Percentiles rank a stretch among this genome's conserved stretches.
Evolutionary conservation across 805 yeast species (phyloP).

Genomic region (Metschnikowia proteae): DNA sequence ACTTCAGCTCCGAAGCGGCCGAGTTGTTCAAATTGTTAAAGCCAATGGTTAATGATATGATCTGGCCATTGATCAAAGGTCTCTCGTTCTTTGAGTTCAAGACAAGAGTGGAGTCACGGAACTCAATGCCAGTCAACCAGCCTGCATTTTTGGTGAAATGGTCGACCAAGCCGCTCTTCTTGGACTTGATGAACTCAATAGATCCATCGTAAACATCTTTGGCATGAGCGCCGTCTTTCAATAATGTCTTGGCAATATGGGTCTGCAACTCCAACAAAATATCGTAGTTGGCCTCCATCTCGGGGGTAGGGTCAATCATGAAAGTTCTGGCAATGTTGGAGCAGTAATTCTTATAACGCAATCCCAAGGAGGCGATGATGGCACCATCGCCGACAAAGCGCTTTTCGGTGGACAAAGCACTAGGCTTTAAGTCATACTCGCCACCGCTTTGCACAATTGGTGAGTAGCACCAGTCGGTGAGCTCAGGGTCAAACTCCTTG

Average conservation of each 20-base stretch:
- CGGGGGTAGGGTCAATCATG: slow-evolving; percentile 80
- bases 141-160: slow-evolving; percentile 79
- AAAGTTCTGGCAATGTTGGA: slow-evolving; percentile 86
- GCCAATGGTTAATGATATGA: slow-evolving; percentile 73
- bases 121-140: slow-evolving; percentile 85
- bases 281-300: slow-evolving; percentile 76
- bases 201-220: slow-evolving; percentile 64
- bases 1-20: slow-evolving; percentile 43
- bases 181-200: slow-evolving; percentile 50
- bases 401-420: slow-evolving; percentile 70
- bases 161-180: slow-evolving; percentile 60
- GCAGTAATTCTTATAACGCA: slow-evolving; percentile 85
- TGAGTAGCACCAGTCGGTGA: slow-evolving; percentile 89
- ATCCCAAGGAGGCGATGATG: slow-evolving; percentile 77
- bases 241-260: slow-evolving; percentile 48
- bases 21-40: slow-evolving; percentile 58
- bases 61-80: slow-evolving; percentile 63
- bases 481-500: slow-evolving; percentile 65
- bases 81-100: slow-evolving; percentile 72
- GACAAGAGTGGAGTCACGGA: slow-evolving; percentile 73
- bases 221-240: slow-evolving; percentile 69
- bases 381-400: slow-evolving; percentile 67
- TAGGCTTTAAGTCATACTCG: slow-evolving; percentile 75
- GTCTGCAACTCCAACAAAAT: slow-evolving; percentile 67
- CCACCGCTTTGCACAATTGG: slow-evolving; percentile 91